Conservation (phyloP, 148 eudicot species). For the Vaccinium macrocarpon region DNA sequence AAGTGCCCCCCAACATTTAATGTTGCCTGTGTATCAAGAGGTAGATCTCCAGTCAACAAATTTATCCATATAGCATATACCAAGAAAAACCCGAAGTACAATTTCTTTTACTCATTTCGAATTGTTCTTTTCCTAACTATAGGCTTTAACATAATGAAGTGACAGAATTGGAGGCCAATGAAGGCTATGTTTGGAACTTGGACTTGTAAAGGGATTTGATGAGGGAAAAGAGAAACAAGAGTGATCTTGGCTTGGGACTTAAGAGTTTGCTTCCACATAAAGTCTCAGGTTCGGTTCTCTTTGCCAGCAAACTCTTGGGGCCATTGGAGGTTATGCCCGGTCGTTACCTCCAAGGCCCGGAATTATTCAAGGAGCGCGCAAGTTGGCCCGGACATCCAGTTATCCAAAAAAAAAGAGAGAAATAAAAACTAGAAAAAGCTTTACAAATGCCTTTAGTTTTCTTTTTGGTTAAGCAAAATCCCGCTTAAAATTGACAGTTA, state of each 20-base stretch:
- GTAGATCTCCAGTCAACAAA: slow-evolving; percentile 10
- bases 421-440: background rate
- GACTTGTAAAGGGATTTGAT: background rate
- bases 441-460: background rate
- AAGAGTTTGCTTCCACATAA: too few relatives aligned
- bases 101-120: background rate
- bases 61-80: background rate
- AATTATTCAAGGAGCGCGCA: too few relatives aligned
- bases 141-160: background rate
- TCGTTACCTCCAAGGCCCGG: too few relatives aligned
- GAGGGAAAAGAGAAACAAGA: background rate
- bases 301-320: too few relatives aligned
- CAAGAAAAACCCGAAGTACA: too few relatives aligned
- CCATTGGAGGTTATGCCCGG: too few relatives aligned
- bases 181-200: background rate
- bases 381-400: too few relatives aligned
- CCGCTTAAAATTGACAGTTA: background rate
- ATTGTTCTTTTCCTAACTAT: background rate
- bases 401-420: background rate
- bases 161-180: background rate
- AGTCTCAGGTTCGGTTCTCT: too few relatives aligned
- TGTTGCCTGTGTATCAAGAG: slow-evolving; percentile 51
- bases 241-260: too few relatives aligned
- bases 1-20: slow-evolving; percentile 71
- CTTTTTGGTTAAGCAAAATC: background rate